These are phyloP conservation scores for Rhodamnia rubescens DNA, from an alignment of 345 rosid genomes.

Conservation along the genomic window DNA sequence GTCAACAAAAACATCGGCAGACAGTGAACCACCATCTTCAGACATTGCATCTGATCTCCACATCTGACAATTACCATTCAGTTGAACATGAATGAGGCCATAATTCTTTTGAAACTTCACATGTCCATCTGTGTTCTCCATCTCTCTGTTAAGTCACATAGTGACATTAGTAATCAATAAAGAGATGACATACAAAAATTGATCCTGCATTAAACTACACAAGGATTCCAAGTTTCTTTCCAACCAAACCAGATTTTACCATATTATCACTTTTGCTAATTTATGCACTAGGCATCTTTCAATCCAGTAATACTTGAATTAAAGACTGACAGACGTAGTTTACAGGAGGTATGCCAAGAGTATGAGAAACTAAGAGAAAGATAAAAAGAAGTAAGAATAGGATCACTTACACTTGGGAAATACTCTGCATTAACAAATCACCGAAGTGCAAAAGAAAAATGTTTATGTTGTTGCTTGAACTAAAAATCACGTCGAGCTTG, in stretches of 20 bases:
- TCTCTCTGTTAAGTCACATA: slow-evolving; percentile 36
- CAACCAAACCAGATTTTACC: not conserved
- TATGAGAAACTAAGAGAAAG: not conserved
- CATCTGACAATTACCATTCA: slow-evolving; percentile 80
- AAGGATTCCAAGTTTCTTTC: not conserved
- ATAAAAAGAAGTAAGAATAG: not conserved
- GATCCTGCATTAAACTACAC: not conserved
- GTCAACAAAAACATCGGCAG: slow-evolving; percentile 85
- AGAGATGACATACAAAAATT: not conserved
- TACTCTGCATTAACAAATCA: not conserved
- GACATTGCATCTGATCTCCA: slow-evolving; percentile 72
- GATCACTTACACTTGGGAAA: not conserved
- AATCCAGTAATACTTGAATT: not conserved
- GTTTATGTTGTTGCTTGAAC: not conserved
- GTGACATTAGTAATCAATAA: not conserved
- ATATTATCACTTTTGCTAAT: not conserved
- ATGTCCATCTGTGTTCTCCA: slow-evolving; percentile 73
- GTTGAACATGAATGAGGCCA: slow-evolving; percentile 62
- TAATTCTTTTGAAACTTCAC: slow-evolving; percentile 89
- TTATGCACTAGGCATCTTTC: not conserved
- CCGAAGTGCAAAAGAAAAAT: not conserved
- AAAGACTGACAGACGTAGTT: not conserved
- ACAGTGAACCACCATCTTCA: slow-evolving; percentile 91
- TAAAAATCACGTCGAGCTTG: not conserved
- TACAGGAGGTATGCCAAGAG: not conserved